Conservation (phyloP, 2,329 filamentous ascomycete species). For the Eutypa lata region DNA sequence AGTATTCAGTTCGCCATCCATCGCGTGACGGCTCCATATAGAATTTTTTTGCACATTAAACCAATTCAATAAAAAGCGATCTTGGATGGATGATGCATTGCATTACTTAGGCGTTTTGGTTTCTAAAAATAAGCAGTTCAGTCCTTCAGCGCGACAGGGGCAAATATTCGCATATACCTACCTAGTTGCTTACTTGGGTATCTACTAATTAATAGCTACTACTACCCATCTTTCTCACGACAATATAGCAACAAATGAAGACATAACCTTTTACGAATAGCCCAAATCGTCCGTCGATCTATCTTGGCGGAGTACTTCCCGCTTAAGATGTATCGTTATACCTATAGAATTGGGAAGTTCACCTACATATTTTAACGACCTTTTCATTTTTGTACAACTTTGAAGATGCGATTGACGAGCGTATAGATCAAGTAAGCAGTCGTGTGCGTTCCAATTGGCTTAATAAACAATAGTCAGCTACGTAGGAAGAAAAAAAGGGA, state of each 20-base stretch:
- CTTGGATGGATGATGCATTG: background rate
- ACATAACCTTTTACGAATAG: background rate
- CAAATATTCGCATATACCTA: too few species aligned
- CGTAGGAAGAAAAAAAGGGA: too few species aligned
- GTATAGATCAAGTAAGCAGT: too few species aligned
- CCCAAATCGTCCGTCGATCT: background rate
- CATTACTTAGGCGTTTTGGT: background rate
- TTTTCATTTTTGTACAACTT: too few species aligned
- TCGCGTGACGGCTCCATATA: slow-evolving; percentile 6
- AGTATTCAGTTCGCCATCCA: background rate
- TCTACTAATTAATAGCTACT: background rate
- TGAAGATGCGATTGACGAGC: too few species aligned
- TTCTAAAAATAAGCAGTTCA: background rate
- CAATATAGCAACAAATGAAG: background rate
- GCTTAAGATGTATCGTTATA: background rate
- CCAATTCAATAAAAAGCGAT: background rate
- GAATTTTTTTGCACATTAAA: too few species aligned
- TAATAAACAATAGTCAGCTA: too few species aligned
- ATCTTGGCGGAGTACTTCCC: background rate
- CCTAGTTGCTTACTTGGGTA: background rate
- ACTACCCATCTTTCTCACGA: too few species aligned
- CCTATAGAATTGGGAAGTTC: too few species aligned
- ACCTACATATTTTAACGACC: too few species aligned
- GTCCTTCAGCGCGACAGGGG: background rate
- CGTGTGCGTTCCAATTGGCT: too few species aligned